These are phyloP conservation scores for Xylaria intraflava DNA, from an alignment of 495 filamentous ascomycete genomes.

Conservation along the genomic window DNA sequence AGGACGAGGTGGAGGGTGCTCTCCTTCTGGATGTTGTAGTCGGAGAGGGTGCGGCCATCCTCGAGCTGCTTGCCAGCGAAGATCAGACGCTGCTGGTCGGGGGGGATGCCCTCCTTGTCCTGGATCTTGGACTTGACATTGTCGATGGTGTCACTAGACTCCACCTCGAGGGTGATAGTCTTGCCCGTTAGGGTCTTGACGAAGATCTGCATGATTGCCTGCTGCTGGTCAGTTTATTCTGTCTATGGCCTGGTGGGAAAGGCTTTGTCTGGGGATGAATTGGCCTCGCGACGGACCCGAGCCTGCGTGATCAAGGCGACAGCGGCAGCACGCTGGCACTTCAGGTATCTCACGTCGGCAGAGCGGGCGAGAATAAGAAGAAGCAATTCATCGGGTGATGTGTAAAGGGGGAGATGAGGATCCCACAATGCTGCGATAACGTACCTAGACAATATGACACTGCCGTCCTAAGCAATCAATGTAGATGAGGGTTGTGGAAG, in stretches of 20 bases:
- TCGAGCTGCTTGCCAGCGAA: conserved; percentile 99
- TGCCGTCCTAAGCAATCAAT: conserved; percentile 53
- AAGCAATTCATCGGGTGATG: background rate
- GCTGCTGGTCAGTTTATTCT: conserved; percentile 14
- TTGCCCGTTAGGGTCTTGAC: conserved; percentile 99
- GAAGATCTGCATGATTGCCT: conserved; percentile 96
- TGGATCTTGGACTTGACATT: conserved; percentile 93
- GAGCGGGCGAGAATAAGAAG: background rate
- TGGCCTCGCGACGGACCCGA: background rate
- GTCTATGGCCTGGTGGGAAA: background rate
- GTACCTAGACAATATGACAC: conserved; percentile 51
- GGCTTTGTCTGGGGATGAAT: background rate
- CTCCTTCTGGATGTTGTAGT: conserved; percentile 99
- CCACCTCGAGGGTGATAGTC: conserved; percentile 99
- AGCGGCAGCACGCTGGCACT: background rate
- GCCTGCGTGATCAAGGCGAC: background rate
- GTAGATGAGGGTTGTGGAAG: conserved; percentile 21
- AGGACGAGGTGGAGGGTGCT: conserved; percentile 97
- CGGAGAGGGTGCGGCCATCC: conserved; percentile 96
- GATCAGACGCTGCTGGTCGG: conserved; percentile 99
- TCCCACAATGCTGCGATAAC: conserved; percentile 17
- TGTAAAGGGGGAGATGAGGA: background rate
- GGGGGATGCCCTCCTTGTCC: conserved; percentile 99
- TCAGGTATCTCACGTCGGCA: background rate
- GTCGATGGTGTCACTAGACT: conserved; percentile 99